Base-by-base conservation (phyloP, 1,139 yeast species). In the Lodderomyces elongisporus region DNA sequence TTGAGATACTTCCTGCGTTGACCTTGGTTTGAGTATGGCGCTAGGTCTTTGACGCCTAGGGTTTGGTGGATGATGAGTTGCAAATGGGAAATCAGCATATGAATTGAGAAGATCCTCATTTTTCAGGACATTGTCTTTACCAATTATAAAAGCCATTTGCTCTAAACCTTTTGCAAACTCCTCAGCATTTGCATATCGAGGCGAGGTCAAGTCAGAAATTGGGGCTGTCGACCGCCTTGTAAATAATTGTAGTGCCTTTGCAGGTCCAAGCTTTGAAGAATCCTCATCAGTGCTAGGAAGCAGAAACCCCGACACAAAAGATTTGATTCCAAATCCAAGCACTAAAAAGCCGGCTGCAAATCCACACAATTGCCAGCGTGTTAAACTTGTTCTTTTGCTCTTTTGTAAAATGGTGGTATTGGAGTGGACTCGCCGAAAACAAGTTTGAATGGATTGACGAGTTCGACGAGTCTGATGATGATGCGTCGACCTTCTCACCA, bases 1-100 rank as follows among this genome's bases (percentile, higher is more conserved):
- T 38, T 64, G 50, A 2, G 83, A 68, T 2, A 85, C 91, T 41
- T 85, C 74, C 41, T 78, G 79, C 0, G 89, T 79, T 15, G 72
- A 54, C 2, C 47, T 53, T 1, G 93, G 93, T 46, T 62, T 78
- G 7, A 81, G 73, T 14, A 84, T 75, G 14, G 77, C 60, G 27
- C 62, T 60, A 0, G 94, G 91, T 18, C 59, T 57, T 46, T 84
- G 68, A 4, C 33, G 40, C 17, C 58, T 60, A 2, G 70, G 70
- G 5, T 58, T 44, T 1, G 71, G 70, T 2, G 88, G 80, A 37
- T 75, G 81, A 42, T 81, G 82, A 21, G 83, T 79, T 34, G 70
- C 66, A 56, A 78, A 81, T 34, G 75, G 73, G 26, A 81, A 71
- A 48, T 77, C 85, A 0, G 83, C 62, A 42, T 79, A 87, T 8